Conservation (phyloP, 2,329 filamentous ascomycete species). For the Cadophora malorum region DNA sequence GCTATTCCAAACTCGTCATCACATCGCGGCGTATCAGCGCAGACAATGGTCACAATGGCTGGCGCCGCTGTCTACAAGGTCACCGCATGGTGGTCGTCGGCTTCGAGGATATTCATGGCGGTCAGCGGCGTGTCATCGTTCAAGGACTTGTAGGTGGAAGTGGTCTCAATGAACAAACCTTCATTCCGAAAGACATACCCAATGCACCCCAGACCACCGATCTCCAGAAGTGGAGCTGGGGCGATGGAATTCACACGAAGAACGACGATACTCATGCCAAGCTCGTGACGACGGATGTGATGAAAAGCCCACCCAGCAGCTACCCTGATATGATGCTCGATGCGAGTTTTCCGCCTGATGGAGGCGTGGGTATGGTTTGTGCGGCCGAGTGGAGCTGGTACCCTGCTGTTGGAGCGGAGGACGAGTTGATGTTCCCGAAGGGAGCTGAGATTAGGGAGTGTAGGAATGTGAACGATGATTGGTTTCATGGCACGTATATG, state of each 20-base stretch:
- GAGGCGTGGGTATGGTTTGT: constrained; percentile 70
- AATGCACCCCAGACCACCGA: constrained; percentile 39
- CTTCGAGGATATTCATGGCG: constrained; percentile 72
- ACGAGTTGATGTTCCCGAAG: constrained; percentile 85
- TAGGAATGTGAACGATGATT: constrained; percentile 88
- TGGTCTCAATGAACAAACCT: constrained; percentile 66
- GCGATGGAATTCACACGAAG: constrained; percentile 42
- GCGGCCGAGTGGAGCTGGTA: constrained; percentile 80
- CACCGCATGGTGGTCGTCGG: constrained; percentile 86
- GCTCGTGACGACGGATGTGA: constrained; percentile 59
- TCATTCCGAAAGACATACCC: constrained; percentile 42
- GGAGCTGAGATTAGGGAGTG: constrained; percentile 84
- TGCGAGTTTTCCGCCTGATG: constrained; percentile 71
- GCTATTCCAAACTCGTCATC: constrained; percentile 73
- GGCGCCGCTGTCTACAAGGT: constrained; percentile 80
- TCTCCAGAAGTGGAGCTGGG: constrained; percentile 61
- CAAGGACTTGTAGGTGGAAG: constrained; percentile 80
- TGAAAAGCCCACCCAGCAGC: constrained; percentile 48
- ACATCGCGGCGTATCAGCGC: constrained; percentile 66
- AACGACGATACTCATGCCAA: constrained; percentile 50
- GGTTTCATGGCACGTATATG: constrained; percentile 88
- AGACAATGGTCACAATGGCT: constrained; percentile 80
- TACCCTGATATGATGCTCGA: constrained; percentile 37
- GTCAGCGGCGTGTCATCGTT: constrained; percentile 71
- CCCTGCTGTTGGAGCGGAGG: constrained; percentile 63